Evolutionary conservation across 371 early-diverging fungal genomes (phyloP).

Genomic region (Mortierella sp.): DNA sequence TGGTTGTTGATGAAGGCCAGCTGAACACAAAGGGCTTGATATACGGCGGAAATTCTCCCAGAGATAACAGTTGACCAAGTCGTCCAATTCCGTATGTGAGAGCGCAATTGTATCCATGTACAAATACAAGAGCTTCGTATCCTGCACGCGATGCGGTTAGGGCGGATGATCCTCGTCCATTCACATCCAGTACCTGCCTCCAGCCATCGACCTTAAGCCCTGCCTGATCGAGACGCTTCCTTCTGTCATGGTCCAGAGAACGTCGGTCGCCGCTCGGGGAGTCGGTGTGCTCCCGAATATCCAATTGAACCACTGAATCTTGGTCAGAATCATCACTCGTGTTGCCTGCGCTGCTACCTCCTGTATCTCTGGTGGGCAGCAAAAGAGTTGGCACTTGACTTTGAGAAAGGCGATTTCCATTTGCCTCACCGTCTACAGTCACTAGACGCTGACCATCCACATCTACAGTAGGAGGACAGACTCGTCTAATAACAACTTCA

Average conservation of each 20-base stretch:
- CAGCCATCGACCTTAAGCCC: constrained; percentile 47
- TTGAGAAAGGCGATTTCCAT: background rate
- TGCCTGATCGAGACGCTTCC: constrained; percentile 25
- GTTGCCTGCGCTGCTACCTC: constrained; percentile 7
- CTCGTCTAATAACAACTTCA: constrained; percentile 31
- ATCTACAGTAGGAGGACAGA: constrained; percentile 25
- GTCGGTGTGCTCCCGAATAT: background rate
- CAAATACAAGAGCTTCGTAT: constrained; percentile 61
- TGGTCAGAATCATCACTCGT: constrained; percentile 32
- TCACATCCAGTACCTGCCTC: constrained; percentile 52
- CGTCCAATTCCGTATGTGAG: constrained; percentile 55
- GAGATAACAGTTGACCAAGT: constrained; percentile 59
- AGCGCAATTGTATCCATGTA: constrained; percentile 63
- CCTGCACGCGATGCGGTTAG: constrained; percentile 35
- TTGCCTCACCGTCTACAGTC: background rate
- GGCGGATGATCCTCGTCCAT: constrained; percentile 21
- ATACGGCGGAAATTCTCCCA: constrained; percentile 60
- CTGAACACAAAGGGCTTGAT: constrained; percentile 63
- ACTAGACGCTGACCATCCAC: constrained; percentile 21
- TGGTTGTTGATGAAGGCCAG: constrained; percentile 59
- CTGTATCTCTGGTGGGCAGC: background rate
- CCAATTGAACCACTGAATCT: background rate
- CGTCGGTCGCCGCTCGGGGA: background rate
- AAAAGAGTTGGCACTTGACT: constrained; percentile 7
- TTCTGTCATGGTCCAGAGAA: constrained; percentile 17